These are phyloP conservation scores for Penicillium paradoxum DNA, from an alignment of 495 filamentous ascomycete genomes.

Conservation along the genomic window DNA sequence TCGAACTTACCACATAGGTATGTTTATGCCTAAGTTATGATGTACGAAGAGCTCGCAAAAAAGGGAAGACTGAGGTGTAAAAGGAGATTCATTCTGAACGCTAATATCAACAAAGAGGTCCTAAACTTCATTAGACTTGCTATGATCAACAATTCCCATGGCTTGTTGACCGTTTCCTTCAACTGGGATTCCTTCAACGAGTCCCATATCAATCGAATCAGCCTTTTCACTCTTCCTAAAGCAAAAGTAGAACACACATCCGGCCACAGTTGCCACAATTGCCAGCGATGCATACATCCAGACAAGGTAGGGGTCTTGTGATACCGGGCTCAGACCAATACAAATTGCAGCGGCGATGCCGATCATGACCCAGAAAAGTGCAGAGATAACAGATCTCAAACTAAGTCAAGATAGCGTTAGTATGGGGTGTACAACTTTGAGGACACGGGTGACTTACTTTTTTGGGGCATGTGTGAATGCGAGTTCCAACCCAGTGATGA, in stretches of 20 bases:
- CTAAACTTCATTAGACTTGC: neutral
- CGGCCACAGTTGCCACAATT: slow-evolving; percentile 13
- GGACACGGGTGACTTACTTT: neutral
- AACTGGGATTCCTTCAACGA: neutral
- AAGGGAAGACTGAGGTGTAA: too few relatives aligned
- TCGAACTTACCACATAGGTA: too few relatives aligned
- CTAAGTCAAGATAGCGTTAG: neutral
- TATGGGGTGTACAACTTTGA: neutral
- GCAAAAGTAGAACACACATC: slow-evolving; percentile 11
- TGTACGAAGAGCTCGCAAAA: too few relatives aligned
- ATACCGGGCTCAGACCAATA: slow-evolving; percentile 26
- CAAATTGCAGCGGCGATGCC: slow-evolving; percentile 25
- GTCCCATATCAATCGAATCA: neutral
- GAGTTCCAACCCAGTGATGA: slow-evolving; percentile 49
- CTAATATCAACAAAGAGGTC: too few relatives aligned
- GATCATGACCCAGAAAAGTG: slow-evolving; percentile 23
- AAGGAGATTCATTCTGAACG: too few relatives aligned
- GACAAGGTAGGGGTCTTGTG: slow-evolving; percentile 35
- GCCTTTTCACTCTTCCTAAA: slow-evolving; percentile 3
- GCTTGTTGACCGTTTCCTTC: neutral
- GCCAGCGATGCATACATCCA: slow-evolving; percentile 49
- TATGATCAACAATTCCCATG: neutral
- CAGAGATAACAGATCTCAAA: slow-evolving; percentile 26
- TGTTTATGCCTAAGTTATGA: too few relatives aligned
- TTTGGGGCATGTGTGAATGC: slow-evolving; percentile 31